These are phyloP conservation scores for Cladorrhinum sp. DNA, from an alignment of 2,329 filamentous ascomycete genomes.

Conservation along the genomic window DNA sequence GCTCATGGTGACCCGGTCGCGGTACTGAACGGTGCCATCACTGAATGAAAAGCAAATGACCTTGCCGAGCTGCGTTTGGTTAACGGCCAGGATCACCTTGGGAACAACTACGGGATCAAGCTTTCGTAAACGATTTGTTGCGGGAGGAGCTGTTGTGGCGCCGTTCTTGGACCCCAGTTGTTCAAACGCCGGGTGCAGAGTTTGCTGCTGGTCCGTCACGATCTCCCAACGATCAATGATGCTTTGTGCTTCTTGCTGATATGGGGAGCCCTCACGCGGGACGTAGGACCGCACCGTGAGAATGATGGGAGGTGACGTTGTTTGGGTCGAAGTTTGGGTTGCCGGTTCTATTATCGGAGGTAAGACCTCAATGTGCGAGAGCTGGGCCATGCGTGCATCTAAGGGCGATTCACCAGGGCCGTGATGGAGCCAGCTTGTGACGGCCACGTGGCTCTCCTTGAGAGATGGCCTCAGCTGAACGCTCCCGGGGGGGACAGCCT, in stretches of 20 bases:
- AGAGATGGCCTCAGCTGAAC: constrained; percentile 51
- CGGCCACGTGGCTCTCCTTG: constrained; percentile 53
- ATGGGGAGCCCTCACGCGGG: constrained; percentile 52
- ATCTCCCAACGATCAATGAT: constrained; percentile 83
- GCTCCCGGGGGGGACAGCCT: constrained; percentile 46
- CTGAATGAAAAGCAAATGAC: constrained; percentile 70
- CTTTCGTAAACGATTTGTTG: constrained; percentile 52
- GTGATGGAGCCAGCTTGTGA: constrained; percentile 55
- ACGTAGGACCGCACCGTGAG: constrained; percentile 69
- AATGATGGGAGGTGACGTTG: constrained; percentile 47
- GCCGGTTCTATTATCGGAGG: constrained; percentile 43
- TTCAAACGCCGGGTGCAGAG: constrained; percentile 72
- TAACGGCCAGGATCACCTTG: constrained; percentile 67
- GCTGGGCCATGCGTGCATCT: constrained; percentile 54
- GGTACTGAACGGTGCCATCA: constrained; percentile 77
- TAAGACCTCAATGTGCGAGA: constrained; percentile 74
- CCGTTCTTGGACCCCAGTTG: constrained; percentile 61
- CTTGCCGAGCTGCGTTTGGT: constrained; percentile 67
- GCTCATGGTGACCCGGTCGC: constrained; percentile 71
- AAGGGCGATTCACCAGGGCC: constrained; percentile 42
- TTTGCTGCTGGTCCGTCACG: constrained; percentile 61
- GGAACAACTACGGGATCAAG: constrained; percentile 65
- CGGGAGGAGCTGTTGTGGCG: constrained; percentile 47
- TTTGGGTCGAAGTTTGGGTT: background rate
- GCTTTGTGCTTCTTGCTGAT: constrained; percentile 64